Evolutionary conservation across 345 rosid genomes (phyloP), one percentile per base, ranked within the genome.

Genomic region (Pistacia integerrima): DNA sequence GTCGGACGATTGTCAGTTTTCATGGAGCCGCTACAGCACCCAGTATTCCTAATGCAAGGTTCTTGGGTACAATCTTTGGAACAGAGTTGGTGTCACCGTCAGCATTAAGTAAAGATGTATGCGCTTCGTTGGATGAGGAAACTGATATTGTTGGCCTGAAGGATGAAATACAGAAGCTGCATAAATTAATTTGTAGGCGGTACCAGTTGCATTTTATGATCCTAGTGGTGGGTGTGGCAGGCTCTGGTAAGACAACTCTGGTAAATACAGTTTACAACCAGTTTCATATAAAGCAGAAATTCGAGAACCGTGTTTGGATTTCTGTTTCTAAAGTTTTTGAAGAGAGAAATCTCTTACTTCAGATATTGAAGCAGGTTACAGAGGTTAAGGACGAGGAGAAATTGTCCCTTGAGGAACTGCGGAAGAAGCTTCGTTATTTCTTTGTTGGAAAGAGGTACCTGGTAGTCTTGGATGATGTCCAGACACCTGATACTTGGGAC

Each of bases 171-270:
- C 1, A 4, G 41, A 38, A 38, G 41, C 4, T 38, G 7, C 7
- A 6, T 38, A 4, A 38, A 38, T 6, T 38, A 38, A 38, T 38
- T 38, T 38, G 41, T 38, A 38, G 7, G 7, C 41, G 41, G 4
- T 38, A 38, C 6, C 7, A 38, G 52, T 64, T 49, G 1, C 16
- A 1, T 76, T 76, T 62, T 65, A 38, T 67, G 11, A 70, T 82
- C 57, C 35, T 75, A 1, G 78, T 86, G 52, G 77, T 67, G 14
- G 87, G 87, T 41, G 46, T 4, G 58, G 76, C 70, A 38, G 87
- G 87, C 65, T 80, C 80, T 4, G 87, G 85, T 20, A 83, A 83
- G 81, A 83, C 83, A 4, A 44, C 74, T 16, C 64, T 82, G 16
- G 70, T 74, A 64, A 76, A 77, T 48, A 30, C 33, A 30, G 33